These are phyloP conservation scores for Hemileia vastatrix DNA, from an alignment of 1,284 basidiomycete species.

Conservation along the genomic window DNA sequence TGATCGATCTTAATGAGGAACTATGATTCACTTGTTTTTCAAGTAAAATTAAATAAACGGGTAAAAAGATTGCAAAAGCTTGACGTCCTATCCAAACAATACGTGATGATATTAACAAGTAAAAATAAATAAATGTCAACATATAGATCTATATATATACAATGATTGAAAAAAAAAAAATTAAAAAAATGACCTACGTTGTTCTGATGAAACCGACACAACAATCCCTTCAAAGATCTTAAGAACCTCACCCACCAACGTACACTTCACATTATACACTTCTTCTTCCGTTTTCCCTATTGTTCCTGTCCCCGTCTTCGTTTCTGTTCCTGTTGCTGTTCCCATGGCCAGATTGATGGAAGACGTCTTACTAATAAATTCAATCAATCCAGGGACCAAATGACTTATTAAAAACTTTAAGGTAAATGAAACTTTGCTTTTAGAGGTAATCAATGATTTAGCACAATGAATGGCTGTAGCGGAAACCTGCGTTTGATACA, in stretches of 20 bases:
- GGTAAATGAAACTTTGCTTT: background rate
- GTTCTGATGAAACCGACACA: background rate
- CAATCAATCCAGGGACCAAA: conserved; percentile 3
- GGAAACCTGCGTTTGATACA: background rate
- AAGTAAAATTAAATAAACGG: conserved; percentile 13
- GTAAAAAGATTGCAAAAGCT: conserved; percentile 10
- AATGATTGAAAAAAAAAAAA: background rate
- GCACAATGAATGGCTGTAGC: conserved; percentile 19
- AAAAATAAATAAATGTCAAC: background rate
- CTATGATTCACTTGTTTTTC: background rate
- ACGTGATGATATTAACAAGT: background rate
- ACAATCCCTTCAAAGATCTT: conserved; percentile 15
- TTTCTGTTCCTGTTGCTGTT: no score
- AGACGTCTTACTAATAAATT: conserved; percentile 2
- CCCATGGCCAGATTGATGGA: no score
- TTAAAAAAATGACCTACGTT: conserved; percentile 2
- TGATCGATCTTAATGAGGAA: background rate
- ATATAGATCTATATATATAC: background rate
- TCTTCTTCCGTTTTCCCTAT: no score
- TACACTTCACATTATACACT: background rate
- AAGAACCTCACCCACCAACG: conserved; percentile 5
- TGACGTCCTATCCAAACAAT: conserved; percentile 12
- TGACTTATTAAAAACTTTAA: conserved; percentile 2
- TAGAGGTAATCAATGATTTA: conserved; percentile 12
- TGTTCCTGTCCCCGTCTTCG: no score